These are phyloP conservation scores for Ziziphus jujuba DNA, from an alignment of 306 rosid species.

Conservation along the genomic window DNA sequence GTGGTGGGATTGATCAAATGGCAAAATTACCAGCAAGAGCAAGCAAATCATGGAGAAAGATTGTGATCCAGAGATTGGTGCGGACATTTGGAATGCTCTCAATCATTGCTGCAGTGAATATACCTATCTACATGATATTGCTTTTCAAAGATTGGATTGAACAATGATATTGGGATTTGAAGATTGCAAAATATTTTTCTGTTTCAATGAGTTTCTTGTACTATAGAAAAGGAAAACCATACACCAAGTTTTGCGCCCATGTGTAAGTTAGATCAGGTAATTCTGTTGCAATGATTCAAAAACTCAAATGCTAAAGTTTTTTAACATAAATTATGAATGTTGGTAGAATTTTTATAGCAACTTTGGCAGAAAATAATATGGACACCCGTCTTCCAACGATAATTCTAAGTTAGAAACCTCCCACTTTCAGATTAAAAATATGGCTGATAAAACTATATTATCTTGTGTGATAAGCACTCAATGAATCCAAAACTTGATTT, in stretches of 20 bases:
- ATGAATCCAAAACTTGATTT: neutral
- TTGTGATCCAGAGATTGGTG: conserved; percentile 57
- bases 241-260: no score
- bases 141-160: conserved; percentile 91
- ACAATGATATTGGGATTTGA: conserved; percentile 29
- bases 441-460: neutral
- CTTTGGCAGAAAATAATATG: no score
- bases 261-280: no score
- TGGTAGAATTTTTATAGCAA: no score
- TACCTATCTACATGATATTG: conserved; percentile 77
- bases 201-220: conserved; percentile 2
- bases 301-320: no score
- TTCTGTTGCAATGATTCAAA: no score
- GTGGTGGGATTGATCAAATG: conserved; percentile 36
- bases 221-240: no score
- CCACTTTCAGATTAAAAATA: no score
- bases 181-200: neutral
- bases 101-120: conserved; percentile 69
- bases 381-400: no score
- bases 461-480: neutral
- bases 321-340: no score
- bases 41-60: conserved; percentile 51
- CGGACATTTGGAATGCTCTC: conserved; percentile 51
- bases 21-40: conserved; percentile 43
- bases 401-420: no score